Conservation (phyloP, 1,284 basidiomycete genomes). For the Puccinia hordei region DNA sequence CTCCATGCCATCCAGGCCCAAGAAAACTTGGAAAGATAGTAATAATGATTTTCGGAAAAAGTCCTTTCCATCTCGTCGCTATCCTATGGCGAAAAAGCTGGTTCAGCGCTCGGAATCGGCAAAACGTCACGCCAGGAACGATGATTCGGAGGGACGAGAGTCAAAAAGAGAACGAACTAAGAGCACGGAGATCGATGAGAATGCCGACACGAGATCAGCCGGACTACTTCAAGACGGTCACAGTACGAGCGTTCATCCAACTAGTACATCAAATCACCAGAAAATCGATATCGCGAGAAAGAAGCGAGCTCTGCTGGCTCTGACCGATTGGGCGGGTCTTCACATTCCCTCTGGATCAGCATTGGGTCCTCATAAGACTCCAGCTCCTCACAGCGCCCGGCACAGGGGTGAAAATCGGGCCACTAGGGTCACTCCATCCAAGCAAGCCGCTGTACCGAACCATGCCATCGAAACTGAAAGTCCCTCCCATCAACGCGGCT, state of each 20-base stretch:
- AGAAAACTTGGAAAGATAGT: background rate
- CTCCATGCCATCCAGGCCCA: slow-evolving; percentile 2
- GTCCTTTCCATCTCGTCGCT: background rate
- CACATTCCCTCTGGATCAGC: background rate
- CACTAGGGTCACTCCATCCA: background rate
- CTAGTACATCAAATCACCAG: slow-evolving; percentile 13
- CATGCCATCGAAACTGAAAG: background rate
- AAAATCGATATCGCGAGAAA: slow-evolving; percentile 21
- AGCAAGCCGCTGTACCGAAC: background rate
- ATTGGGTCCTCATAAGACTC: background rate
- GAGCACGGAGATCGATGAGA: background rate
- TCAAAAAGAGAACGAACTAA: slow-evolving; percentile 1
- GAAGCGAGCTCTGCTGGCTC: slow-evolving; percentile 5
- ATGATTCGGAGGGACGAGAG: background rate
- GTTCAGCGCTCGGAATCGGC: background rate
- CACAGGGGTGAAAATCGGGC: background rate
- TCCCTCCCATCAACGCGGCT: background rate
- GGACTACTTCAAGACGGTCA: background rate
- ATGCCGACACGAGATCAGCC: background rate
- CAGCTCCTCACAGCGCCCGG: background rate
- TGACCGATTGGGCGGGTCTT: slow-evolving; percentile 28
- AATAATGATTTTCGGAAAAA: background rate
- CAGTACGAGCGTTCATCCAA: background rate
- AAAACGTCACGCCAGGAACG: too few relatives aligned
- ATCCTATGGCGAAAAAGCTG: background rate